Base-by-base conservation (phyloP, 352 stramenopile genomes). In the Phytophthora hibernalis region DNA sequence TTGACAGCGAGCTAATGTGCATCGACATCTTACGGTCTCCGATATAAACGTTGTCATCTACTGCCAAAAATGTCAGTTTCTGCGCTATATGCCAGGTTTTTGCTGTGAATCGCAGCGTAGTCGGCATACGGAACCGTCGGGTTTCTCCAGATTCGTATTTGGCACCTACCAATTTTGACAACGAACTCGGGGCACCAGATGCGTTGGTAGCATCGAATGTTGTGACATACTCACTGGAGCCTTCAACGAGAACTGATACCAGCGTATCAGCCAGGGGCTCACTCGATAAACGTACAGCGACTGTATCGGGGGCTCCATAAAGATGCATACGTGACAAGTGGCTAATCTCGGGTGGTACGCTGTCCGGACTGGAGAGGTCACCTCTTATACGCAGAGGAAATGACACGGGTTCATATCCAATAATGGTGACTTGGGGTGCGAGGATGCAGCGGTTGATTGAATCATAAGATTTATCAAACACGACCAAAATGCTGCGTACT, bases 381-480 rank as follows among this genome's bases (percentile, higher is more conserved):
- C 82, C 82, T 54, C 82, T 70, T 9, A 81, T 52, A 24, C 65
- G 12, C 15, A 91, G 56, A 26, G 82, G 80, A 47, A 91, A 91
- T 8, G 68, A 72, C 13, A 88, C 42, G 0, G 74, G 38, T 33
- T 77, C 74, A 35, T 73, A 83, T 1, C 68, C 80, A 31, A 45
- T 65, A 26, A 91, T 63, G 2, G 5, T 40, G 5, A 89, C 48
- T 16, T 62, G 47, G 0, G 82, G 82, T 2, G 72, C 76, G 2
- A 79, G 52, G 13, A 87, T 28, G 40, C 84, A 93, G 8, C 76
- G 47, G 4, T 54, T 70, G 11, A 11, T 55, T 0, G 74, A 64
- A 57, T 93, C 84, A 37, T 90, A 93, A 1, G 82, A 89, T 54
- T 68, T 54, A 53, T 93, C 80, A 18, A 93, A 74, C 5, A 67